Evolutionary conservation across 768 basidiomycete species (phyloP).

Genomic region (Calocybe gangraenosa): DNA sequence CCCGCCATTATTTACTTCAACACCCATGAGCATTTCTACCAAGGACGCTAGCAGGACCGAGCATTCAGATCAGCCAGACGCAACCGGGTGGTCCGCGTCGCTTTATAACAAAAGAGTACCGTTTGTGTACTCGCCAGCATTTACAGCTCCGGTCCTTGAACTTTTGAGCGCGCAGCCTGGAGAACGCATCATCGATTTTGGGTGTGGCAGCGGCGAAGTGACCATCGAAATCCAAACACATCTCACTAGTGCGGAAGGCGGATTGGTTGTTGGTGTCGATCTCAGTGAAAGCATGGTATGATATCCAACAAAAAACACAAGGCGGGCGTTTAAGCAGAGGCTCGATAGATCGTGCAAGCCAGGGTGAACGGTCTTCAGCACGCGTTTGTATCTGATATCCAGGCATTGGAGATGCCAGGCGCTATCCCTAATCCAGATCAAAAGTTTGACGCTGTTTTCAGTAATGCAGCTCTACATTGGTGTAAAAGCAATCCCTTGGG

Average conservation of each 20-base stretch:
- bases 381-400: conserved; percentile 52
- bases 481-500: conserved; percentile 70
- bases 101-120: conserved; percentile 60
- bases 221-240: conserved; percentile 51
- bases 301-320: not conserved
- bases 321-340: not conserved
- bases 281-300: conserved; percentile 69
- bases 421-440: conserved; percentile 25
- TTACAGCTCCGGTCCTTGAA: conserved; percentile 50
- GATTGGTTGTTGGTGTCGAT: conserved; percentile 68
- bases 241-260: conserved; percentile 37
- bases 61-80: conserved; percentile 21
- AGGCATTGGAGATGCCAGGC: conserved; percentile 36
- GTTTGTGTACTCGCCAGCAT: conserved; percentile 61
- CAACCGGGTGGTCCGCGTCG: conserved; percentile 53
- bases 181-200: conserved; percentile 70
- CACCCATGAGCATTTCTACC: not conserved
- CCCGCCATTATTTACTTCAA: not conserved
- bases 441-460: conserved; percentile 73
- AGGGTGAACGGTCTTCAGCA: conserved; percentile 39
- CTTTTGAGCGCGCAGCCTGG: conserved; percentile 62
- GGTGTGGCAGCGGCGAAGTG: conserved; percentile 82
- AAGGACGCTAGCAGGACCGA: not conserved
- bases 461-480: conserved; percentile 82
- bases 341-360: conserved; percentile 51